These are phyloP conservation scores for Chenopodium suecicum DNA, from an alignment of 148 eudicot species.

Conservation along the genomic window DNA sequence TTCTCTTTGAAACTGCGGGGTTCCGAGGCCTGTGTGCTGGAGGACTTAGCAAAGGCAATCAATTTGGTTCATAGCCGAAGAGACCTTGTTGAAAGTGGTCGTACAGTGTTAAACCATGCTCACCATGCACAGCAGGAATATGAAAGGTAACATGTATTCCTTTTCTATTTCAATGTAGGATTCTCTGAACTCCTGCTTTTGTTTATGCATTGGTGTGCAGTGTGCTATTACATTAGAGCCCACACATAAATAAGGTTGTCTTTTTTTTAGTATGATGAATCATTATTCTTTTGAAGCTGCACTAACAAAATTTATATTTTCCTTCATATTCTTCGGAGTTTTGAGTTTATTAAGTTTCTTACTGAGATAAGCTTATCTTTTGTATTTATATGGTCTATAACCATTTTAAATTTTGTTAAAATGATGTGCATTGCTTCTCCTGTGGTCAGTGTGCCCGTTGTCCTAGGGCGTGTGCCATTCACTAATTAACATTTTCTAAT, in stretches of 20 bases:
- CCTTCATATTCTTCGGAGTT: background rate
- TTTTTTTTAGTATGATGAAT: background rate
- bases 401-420: background rate
- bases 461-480: background rate
- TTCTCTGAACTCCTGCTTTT: background rate
- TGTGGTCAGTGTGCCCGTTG: background rate
- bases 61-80: constrained; percentile 82
- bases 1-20: constrained; percentile 90
- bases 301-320: background rate
- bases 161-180: background rate
- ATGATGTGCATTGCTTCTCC: background rate
- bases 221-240: background rate
- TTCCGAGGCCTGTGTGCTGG: constrained; percentile 89
- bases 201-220: background rate
- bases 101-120: constrained; percentile 85
- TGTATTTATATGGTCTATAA: background rate
- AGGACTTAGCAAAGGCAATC: constrained; percentile 92
- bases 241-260: background rate
- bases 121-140: constrained; percentile 81
- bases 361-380: background rate
- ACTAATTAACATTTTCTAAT: constrained; percentile 7
- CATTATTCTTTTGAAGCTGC: background rate
- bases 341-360: background rate
- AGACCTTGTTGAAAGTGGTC: constrained; percentile 97
- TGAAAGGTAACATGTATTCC: constrained; percentile 54